A percentile compares a stretch with the other conserved stretches of the same genome.
phyloP scores from a whole-genome alignment of 148 eudicot genomes.

The Fagopyrum esculentum region DNA sequence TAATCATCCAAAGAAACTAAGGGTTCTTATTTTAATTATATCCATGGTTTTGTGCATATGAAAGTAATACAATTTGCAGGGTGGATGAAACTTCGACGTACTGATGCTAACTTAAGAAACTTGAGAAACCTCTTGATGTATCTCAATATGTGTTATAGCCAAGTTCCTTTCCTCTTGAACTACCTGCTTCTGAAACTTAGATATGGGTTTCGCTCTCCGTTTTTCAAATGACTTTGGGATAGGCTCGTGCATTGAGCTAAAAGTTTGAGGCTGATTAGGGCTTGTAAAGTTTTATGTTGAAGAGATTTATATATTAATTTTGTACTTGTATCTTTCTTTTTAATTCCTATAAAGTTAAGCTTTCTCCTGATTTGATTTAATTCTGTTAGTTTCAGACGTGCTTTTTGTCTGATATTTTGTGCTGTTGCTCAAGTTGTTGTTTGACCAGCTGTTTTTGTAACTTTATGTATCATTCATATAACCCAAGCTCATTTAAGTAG shows the following conservation, averaged over 20 bases:
- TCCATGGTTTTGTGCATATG: neutral
- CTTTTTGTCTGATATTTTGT: neutral
- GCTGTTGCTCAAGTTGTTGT: neutral
- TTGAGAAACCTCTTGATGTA: neutral
- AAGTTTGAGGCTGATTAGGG: neutral
- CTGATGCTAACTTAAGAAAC: neutral
- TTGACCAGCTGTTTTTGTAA: neutral
- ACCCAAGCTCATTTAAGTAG: neutral
- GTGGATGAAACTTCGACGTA: neutral
- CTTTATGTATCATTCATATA: neutral
- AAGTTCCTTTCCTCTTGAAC: neutral
- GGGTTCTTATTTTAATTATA: no score
- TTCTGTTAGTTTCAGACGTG: neutral
- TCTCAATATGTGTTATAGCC: neutral
- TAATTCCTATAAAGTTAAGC: no score
- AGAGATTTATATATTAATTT: neutral
- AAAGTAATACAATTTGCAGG: neutral
- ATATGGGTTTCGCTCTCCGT: neutral
- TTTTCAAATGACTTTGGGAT: neutral
- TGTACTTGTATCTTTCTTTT: neutral
- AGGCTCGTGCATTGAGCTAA: neutral
- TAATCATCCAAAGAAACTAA: no score
- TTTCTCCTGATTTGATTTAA: no score
- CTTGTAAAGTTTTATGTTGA: neutral
- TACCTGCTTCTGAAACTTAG: neutral